Conservation (phyloP, 495 filamentous ascomycete species). For the Penicillium herquei region DNA sequence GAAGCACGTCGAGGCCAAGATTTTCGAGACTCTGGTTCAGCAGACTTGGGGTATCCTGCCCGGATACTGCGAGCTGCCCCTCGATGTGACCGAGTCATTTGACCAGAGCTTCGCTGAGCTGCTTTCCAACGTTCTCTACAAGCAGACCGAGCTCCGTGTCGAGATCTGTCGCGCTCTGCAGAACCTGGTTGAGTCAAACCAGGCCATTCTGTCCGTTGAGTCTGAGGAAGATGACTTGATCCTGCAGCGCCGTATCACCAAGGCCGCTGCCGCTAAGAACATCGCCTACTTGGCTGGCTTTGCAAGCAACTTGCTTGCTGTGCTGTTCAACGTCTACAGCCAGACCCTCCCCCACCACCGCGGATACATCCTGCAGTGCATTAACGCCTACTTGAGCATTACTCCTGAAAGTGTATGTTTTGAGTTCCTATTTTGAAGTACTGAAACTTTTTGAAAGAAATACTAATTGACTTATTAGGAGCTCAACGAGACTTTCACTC, state of each 20-base stretch:
- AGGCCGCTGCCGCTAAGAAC: conserved; percentile 71
- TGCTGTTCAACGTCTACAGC: conserved; percentile 97
- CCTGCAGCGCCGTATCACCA: conserved; percentile 69
- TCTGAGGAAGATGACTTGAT: conserved; percentile 65
- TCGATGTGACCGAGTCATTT: conserved; percentile 74
- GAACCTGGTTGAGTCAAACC: conserved; percentile 86
- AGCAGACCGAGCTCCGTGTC: conserved; percentile 80
- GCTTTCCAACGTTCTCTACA: conserved; percentile 85
- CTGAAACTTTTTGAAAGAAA: background rate
- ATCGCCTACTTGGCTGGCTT: conserved; percentile 73
- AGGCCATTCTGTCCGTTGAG: conserved; percentile 63
- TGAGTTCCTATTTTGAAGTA: background rate
- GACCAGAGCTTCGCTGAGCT: conserved; percentile 91
- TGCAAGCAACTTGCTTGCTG: conserved; percentile 83
- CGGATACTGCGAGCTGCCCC: conserved; percentile 87
- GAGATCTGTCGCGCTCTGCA: conserved; percentile 85
- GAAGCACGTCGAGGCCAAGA: conserved; percentile 92
- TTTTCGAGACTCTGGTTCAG: conserved; percentile 92
- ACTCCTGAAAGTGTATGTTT: conserved; percentile 59
- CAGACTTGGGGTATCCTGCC: conserved; percentile 96
- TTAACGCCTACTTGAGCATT: conserved; percentile 91
- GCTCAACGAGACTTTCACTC: conserved; percentile 79
- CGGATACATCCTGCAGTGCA: conserved; percentile 84
- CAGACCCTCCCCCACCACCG: conserved; percentile 90
- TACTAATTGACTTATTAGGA: conserved; percentile 45